A percentile compares a stretch with the other conserved stretches of the same genome.
phyloP scores from a whole-genome alignment of 1,139 yeast genomes.

The Kazachstania sp. region DNA sequence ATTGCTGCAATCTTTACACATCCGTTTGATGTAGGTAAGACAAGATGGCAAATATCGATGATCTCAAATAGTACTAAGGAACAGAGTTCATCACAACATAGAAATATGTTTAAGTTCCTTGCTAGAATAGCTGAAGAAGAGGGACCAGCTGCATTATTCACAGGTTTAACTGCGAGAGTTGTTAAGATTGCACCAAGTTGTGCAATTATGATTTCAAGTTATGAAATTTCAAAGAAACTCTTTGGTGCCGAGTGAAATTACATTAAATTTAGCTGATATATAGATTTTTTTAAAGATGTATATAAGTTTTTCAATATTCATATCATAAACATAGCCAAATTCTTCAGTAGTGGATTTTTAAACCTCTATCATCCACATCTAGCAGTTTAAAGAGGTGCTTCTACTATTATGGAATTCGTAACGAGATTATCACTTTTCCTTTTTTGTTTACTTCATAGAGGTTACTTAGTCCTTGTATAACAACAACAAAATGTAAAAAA shows the following conservation, averaged over 20 bases:
- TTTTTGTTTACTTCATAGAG: too few species aligned
- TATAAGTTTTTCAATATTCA: background rate
- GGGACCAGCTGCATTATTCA: slow-evolving; percentile 69
- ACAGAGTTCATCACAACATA: slow-evolving; percentile 11
- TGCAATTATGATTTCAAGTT: slow-evolving; percentile 96
- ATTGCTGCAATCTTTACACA: slow-evolving; percentile 82
- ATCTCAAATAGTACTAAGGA: slow-evolving; percentile 5
- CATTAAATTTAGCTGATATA: background rate
- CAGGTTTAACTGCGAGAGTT: slow-evolving; percentile 79
- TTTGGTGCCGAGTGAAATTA: background rate
- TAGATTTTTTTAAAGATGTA: background rate
- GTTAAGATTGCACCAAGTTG: slow-evolving; percentile 94
- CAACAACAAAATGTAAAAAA: too few species aligned
- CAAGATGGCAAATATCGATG: slow-evolving; percentile 66
- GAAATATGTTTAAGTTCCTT: slow-evolving; percentile 57
- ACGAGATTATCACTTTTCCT: too few species aligned
- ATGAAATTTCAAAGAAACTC: slow-evolving; percentile 72
- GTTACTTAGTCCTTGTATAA: too few species aligned
- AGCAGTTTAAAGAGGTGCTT: too few species aligned
- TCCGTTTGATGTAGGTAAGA: slow-evolving; percentile 96
- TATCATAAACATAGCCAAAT: background rate
- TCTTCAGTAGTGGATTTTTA: too few species aligned
- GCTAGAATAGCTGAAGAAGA: slow-evolving; percentile 55
- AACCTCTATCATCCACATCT: too few species aligned
- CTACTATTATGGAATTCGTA: too few species aligned